Percentiles rank a stretch among this genome's conserved stretches.
Evolutionary conservation across 1,284 basidiomycete genomes (phyloP).

Genomic region (Ustilago cynodontis): DNA sequence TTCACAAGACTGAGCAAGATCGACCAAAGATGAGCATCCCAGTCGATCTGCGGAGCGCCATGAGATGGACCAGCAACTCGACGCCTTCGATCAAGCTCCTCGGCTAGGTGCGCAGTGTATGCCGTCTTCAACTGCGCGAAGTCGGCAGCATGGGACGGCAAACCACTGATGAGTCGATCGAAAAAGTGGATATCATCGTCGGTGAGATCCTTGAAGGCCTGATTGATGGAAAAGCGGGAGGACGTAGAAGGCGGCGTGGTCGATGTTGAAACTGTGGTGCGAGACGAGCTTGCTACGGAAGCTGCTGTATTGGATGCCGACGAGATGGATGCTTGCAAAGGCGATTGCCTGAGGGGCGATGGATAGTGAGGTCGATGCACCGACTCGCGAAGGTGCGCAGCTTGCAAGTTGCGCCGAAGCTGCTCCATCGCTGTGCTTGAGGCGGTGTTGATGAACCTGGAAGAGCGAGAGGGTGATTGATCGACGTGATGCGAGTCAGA

Average conservation of each 20-base stretch:
- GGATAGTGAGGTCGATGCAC: conserved; percentile 41
- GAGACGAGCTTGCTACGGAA: conserved; percentile 38
- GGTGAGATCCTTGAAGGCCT: conserved; percentile 43
- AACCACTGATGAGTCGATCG: conserved; percentile 49
- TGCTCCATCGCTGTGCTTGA: conserved; percentile 9
- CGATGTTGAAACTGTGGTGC: conserved; percentile 27
- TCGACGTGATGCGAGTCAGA: not conserved
- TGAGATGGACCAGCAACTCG: not conserved
- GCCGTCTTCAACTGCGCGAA: conserved; percentile 63
- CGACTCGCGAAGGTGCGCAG: conserved; percentile 18
- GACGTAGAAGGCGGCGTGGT: conserved; percentile 33
- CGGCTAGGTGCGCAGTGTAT: conserved; percentile 44
- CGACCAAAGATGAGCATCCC: conserved; percentile 64
- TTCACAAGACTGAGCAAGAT: conserved; percentile 63
- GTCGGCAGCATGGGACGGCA: conserved; percentile 52
- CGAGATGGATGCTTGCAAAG: conserved; percentile 46
- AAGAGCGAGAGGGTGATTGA: not conserved
- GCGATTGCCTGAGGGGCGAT: conserved; percentile 47
- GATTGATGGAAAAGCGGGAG: conserved; percentile 46
- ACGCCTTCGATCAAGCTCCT: conserved; percentile 23
- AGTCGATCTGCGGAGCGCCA: conserved; percentile 16
- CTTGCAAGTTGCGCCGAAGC: conserved; percentile 25
- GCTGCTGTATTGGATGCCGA: conserved; percentile 43
- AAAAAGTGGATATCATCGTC: conserved; percentile 61
- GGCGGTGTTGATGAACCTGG: not conserved